Conservation (phyloP, 208 protist species). For the Leishmania braziliensis region DNA sequence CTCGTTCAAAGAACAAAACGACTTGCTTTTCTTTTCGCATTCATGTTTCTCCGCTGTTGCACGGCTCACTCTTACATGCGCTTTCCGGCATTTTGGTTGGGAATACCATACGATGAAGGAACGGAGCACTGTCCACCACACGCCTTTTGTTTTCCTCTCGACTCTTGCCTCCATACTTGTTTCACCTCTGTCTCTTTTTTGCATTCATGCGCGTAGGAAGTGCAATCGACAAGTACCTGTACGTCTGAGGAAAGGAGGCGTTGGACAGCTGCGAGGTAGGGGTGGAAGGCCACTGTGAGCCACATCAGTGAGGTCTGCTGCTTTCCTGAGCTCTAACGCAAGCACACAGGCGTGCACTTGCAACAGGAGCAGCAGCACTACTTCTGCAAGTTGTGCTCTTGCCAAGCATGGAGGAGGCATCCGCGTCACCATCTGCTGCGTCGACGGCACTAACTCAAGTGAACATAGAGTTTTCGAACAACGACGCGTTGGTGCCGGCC, state of each 20-base stretch:
- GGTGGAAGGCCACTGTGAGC: neutral
- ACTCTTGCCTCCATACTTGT: neutral
- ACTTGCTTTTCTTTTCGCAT: neutral
- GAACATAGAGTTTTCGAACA: slow-evolving; percentile 18
- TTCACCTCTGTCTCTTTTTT: neutral
- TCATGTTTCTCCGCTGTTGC: neutral
- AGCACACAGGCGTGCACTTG: neutral
- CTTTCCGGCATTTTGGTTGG: neutral
- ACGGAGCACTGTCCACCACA: neutral
- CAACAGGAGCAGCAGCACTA: neutral
- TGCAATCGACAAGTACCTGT: neutral
- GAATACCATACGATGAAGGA: neutral
- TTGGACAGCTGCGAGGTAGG: neutral
- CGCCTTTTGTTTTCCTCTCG: neutral
- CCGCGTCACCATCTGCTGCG: neutral
- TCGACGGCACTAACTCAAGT: slow-evolving; percentile 5
- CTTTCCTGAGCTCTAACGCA: neutral
- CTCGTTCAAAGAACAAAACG: neutral
- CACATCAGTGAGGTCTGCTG: neutral
- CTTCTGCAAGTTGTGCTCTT: neutral
- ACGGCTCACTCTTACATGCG: neutral
- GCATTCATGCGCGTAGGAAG: neutral
- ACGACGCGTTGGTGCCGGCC: slow-evolving; percentile 20
- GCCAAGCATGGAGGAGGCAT: neutral
- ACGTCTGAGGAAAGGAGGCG: neutral